Base-by-base conservation (phyloP, 2,329 filamentous ascomycete species). In the Ceratocystis eucalypticola region DNA sequence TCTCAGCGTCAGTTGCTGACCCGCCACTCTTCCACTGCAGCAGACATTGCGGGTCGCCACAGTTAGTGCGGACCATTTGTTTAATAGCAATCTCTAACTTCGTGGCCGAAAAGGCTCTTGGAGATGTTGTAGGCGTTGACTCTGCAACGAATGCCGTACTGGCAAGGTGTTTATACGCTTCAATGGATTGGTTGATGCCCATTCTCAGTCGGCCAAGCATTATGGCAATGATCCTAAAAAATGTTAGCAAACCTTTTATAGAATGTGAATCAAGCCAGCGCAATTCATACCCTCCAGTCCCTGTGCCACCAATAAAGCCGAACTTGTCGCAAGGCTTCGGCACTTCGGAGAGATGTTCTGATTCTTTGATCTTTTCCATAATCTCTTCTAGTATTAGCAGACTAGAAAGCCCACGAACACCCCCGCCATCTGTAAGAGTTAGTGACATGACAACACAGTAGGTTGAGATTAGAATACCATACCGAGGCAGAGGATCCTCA, bases 241-340 rank as follows among this genome's bases (percentile, higher is more conserved):
- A 30, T 30, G 28, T 30, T 1, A 30, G 4, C 28, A 30, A 30
- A 30, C 1, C 28, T 30, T 30, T 30, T 30, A 30, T 30, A 30
- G 8, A 7, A n/a, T 30, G 28, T 5, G 4, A 30, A 5, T 30
- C 37, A 15, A 28, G 17, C 22, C 1, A n/a, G 45, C 0, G 22
- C 22, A 25, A 25, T 0, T 25, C 28, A 28, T 64, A 72, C 71
- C 71, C 71, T 55, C 72, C 71, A 1, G 72, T 73, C 62, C 72
- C 72, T 30, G 72, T 74, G 20, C 72, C 72, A 50, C 71, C 72
- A 55, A 74, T 72, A 7, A 74, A 64, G 20, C 73, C 69, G 63
- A 73, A 74, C 33, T 69, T 65, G 22, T 74, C 71, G 59, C 71
- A 71, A 28, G 72, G 72, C 45, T 48, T 69, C 2, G 71, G 72